Conservation (phyloP, 148 eudicot genomes). For the Vaccinium darrowii region DNA sequence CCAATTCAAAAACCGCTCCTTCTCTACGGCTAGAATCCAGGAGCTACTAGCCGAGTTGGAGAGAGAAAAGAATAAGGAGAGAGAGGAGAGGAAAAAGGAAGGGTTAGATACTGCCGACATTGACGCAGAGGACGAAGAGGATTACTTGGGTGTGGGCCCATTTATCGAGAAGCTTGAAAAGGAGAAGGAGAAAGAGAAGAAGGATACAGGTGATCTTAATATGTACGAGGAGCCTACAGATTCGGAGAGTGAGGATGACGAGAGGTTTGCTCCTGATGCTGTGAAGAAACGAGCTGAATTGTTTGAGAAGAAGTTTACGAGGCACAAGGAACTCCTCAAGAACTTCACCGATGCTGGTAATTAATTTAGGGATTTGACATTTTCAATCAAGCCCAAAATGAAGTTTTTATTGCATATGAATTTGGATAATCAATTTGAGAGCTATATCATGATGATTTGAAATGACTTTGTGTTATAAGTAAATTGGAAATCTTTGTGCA, state of each 20-base stretch:
- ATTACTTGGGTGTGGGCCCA: conserved; percentile 65
- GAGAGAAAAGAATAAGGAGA: conserved; percentile 45
- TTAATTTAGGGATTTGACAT: not conserved
- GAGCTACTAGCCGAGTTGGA: conserved; percentile 33
- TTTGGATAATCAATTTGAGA: not conserved
- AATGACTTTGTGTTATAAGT: not conserved
- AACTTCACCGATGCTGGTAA: conserved; percentile 53
- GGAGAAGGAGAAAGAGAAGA: conserved; percentile 29
- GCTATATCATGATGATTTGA: not conserved
- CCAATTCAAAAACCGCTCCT: conserved; percentile 10
- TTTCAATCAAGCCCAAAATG: not conserved
- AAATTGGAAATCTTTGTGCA: no score
- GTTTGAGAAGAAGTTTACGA: conserved; percentile 46
- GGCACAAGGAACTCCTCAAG: conserved; percentile 55
- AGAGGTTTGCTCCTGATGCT: conserved; percentile 34
- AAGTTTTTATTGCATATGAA: not conserved
- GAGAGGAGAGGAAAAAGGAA: conserved; percentile 50
- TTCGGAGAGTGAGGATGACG: conserved; percentile 60
- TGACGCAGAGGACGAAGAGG: conserved; percentile 66
- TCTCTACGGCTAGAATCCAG: conserved; percentile 14
- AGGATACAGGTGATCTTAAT: conserved; percentile 20
- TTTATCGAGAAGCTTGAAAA: conserved; percentile 66
- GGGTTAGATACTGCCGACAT: conserved; percentile 56
- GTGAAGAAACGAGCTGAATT: conserved; percentile 22
- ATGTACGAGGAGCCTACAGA: conserved; percentile 52